Evolutionary conservation across 2,329 filamentous ascomycete species (phyloP), one percentile per base, ranked within the genome.

Genomic region (Periconia digitata): DNA sequence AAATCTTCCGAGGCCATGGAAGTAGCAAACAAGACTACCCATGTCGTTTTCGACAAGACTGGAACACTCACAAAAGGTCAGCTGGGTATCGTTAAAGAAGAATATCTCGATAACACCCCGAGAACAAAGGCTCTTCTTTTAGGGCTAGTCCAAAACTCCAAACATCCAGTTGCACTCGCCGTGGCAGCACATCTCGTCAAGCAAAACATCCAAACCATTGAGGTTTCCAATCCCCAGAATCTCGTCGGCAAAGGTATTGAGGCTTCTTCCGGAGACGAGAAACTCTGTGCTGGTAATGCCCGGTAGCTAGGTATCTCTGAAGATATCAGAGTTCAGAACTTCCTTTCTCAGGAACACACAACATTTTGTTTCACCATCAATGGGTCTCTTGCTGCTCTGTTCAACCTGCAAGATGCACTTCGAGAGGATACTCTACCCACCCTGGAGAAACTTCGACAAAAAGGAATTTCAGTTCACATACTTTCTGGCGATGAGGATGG

Each of bases 1-100:
- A 89, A 89, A 57, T 79, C 82, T 0, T 81, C 84, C 0, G 74
- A 80, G 24, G 76, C 75, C 1, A 82, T 89, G 18, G 87, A 91
- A 63, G 66, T 80, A 1, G 84, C 82, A 0, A 73, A 79, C 50
- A 85, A 82, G 53, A 74, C 80, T 0, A 76, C 81, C 0, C 81
- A 91, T 56, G 82, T 91, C 2, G 79, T 92, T 0, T 87, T 92
- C 56, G 88, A 92, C 73, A 92, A 92, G 69, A 92, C 89, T 0
- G 88, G 88, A 0, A 92, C 88, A 0, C 63, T 92, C 16, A 92
- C 88, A 0, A 61, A 75, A 32, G 86, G 85, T 0, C 76, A 79
- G 32, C 66, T 81, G 1, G 47, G 55, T 0, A 74, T 78, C 3
- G 59, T 66, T 5, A 48, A 47, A 3, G 59, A 69, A 51, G 51